Conservation (phyloP, 2,329 filamentous ascomycete species). For the Gnomoniopsis smithogilvyi region DNA sequence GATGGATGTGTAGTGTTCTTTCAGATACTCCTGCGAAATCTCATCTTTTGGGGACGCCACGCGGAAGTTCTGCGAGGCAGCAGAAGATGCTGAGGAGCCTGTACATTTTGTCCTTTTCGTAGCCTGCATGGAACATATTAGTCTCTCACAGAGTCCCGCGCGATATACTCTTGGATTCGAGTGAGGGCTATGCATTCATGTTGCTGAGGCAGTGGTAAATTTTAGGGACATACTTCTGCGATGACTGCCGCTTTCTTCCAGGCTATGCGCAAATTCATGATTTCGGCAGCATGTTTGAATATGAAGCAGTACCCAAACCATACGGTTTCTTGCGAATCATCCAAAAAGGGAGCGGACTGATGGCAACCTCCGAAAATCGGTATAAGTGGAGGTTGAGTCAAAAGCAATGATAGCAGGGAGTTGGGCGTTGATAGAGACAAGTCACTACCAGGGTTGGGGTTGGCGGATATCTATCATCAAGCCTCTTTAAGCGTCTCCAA, state of each 20-base stretch:
- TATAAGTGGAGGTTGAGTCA: constrained; percentile 9
- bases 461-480: too few relatives aligned
- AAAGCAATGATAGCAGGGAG: not conserved
- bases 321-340: not conserved
- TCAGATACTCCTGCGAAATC: constrained; percentile 24
- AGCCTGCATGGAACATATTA: not conserved
- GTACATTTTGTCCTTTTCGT: constrained; percentile 9
- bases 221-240: constrained; percentile 30
- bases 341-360: not conserved
- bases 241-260: constrained; percentile 36
- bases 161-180: not conserved
- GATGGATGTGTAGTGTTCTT: constrained; percentile 35
- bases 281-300: constrained; percentile 18
- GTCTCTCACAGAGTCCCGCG: not conserved
- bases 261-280: constrained; percentile 39
- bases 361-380: constrained; percentile 11
- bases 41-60: constrained; percentile 25
- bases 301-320: not conserved
- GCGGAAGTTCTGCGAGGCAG: constrained; percentile 20
- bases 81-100: constrained; percentile 19
- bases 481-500: too few relatives aligned
- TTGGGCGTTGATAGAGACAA: not conserved
- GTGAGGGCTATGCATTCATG: not conserved
- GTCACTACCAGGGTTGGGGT: not conserved
- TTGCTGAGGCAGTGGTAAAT: constrained; percentile 1